These are phyloP conservation scores for Thielaviopsis musarum DNA, from an alignment of 2,329 filamentous ascomycete species.

Conservation along the genomic window DNA sequence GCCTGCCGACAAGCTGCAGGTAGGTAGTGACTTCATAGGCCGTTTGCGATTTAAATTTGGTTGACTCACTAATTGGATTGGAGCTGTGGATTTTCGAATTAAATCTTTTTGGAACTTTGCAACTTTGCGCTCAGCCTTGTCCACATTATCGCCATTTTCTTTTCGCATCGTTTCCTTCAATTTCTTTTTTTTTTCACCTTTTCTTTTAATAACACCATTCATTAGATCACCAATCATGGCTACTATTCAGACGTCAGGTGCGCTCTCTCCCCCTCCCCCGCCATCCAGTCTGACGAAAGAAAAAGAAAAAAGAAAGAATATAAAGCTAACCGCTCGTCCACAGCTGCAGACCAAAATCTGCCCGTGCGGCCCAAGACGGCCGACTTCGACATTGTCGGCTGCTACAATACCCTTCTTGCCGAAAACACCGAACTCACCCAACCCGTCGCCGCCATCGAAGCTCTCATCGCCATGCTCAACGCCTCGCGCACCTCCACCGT, in stretches of 20 bases:
- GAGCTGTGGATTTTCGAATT: conserved; percentile 1
- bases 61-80: background rate
- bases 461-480: conserved; percentile 72
- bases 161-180: background rate
- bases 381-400: conserved; percentile 33
- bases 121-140: background rate
- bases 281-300: background rate
- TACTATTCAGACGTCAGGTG: background rate
- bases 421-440: conserved; percentile 77
- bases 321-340: background rate
- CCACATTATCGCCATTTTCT: background rate
- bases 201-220: too few species aligned
- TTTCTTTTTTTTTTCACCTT: background rate
- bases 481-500: conserved; percentile 69
- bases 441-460: conserved; percentile 87
- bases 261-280: background rate
- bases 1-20: conserved; percentile 1
- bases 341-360: background rate
- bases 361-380: conserved; percentile 8
- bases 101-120: background rate
- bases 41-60: background rate
- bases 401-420: conserved; percentile 36
- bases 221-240: background rate
- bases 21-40: conserved; percentile 1
- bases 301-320: too few species aligned